Conservation (phyloP, 139 green algal genomes). For the Chlamydomonas sp. region DNA sequence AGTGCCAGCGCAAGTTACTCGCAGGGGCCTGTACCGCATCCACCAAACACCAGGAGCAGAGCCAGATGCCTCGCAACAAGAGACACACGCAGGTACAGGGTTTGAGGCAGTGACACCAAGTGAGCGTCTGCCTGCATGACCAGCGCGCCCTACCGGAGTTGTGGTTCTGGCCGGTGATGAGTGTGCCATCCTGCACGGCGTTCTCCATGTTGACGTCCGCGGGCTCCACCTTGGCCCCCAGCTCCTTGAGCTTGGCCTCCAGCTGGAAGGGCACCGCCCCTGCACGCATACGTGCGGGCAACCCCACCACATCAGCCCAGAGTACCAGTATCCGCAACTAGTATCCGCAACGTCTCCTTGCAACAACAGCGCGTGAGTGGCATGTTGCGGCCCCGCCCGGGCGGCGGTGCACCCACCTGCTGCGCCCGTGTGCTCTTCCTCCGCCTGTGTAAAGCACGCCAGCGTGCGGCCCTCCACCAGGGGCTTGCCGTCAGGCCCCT, state of each 20-base stretch:
- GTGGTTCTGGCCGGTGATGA: slow-evolving; percentile 64
- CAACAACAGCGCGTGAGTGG: neutral
- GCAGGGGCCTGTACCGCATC: too few relatives aligned
- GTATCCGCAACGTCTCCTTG: neutral
- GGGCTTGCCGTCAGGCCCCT: slow-evolving; percentile 37
- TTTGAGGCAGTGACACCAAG: too few relatives aligned
- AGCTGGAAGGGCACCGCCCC: slow-evolving; percentile 48
- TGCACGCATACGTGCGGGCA: slow-evolving; percentile 20
- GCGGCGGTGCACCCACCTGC: neutral
- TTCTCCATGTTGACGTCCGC: slow-evolving; percentile 12
- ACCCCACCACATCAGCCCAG: neutral
- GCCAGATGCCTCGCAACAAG: too few relatives aligned
- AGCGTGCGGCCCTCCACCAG: slow-evolving; percentile 44
- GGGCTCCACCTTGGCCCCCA: slow-evolving; percentile 29
- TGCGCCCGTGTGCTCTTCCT: slow-evolving; percentile 38
- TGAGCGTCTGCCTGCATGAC: too few relatives aligned
- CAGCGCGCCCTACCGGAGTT: neutral
- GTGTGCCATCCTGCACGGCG: slow-evolving; percentile 41
- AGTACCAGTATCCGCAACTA: neutral
- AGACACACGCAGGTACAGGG: too few relatives aligned
- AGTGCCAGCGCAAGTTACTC: too few relatives aligned
- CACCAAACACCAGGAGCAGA: too few relatives aligned
- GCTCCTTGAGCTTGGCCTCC: slow-evolving; percentile 49
- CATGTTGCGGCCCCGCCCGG: neutral
- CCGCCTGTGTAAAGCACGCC: slow-evolving; percentile 48